Conservation (phyloP, 2,329 filamentous ascomycete species). For the Hymenoscyphus scutula region DNA sequence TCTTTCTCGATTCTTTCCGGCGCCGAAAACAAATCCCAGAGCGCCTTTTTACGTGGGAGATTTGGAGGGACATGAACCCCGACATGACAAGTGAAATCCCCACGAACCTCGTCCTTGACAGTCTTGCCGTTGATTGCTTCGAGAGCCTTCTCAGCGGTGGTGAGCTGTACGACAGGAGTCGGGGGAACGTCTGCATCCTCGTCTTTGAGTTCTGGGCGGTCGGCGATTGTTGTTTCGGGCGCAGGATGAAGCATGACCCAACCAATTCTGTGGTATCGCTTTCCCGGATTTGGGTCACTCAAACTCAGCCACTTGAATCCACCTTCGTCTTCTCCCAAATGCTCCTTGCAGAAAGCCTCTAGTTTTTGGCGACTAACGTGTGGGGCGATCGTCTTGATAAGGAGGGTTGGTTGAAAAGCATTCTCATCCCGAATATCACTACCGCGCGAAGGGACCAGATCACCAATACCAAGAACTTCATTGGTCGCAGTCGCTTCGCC, state of each 20-base stretch:
- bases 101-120: slow-evolving; percentile 88
- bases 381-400: slow-evolving; percentile 97
- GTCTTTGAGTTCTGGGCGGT: slow-evolving; percentile 69
- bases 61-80: slow-evolving; percentile 89
- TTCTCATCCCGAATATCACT: slow-evolving; percentile 89
- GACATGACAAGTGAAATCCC: slow-evolving; percentile 96
- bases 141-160: slow-evolving; percentile 79
- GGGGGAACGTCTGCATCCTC: slow-evolving; percentile 57
- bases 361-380: slow-evolving; percentile 93
- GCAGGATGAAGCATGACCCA: slow-evolving; percentile 95
- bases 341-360: slow-evolving; percentile 90
- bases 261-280: slow-evolving; percentile 94
- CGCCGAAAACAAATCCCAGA: slow-evolving; percentile 95
- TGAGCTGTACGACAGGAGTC: slow-evolving; percentile 43
- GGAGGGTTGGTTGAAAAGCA: slow-evolving; percentile 81
- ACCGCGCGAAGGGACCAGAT: slow-evolving; percentile 78
- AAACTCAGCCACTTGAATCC: slow-evolving; percentile 95
- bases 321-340: slow-evolving; percentile 84
- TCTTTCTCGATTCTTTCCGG: slow-evolving; percentile 93
- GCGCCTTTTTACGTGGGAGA: slow-evolving; percentile 85
- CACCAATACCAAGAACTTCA: slow-evolving; percentile 88
- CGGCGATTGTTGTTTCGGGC: slow-evolving; percentile 63
- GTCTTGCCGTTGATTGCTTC: slow-evolving; percentile 97
- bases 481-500: slow-evolving; percentile 89
- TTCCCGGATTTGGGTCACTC: slow-evolving; percentile 94